Evolutionary conservation across 2,329 filamentous ascomycete genomes (phyloP), one percentile per base, ranked within the genome.

Genomic region (Aureobasidium sp.): DNA sequence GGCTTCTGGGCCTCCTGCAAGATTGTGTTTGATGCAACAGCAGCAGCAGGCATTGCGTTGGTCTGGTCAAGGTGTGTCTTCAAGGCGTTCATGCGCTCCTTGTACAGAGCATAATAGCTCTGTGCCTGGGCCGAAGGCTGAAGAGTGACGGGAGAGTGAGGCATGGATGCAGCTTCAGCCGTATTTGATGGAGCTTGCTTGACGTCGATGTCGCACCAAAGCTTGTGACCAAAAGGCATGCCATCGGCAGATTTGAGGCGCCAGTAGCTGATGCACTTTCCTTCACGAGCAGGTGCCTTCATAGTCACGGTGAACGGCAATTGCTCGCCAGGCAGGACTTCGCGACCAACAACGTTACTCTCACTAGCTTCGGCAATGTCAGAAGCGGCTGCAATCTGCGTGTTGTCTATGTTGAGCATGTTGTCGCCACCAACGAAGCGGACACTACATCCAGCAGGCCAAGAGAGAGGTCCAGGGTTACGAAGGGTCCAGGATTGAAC

Each of bases 231-330:
- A 67, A 97, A 97, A 66, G 90, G 88, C 66, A 83, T 79, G 27
- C 92, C 92, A 63, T 90, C 86, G 8, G 86, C 82, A 63, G 90
- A 86, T 69, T 92, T 95, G 67, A 99, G 79, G 65, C 93, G 92
- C 94, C 94, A 99, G 82, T 97, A 97, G 1, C 94, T 97, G 71
- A 96, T 94, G 64, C 87, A 82, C 74, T 88, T 89, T 61, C 93
- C 92, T 61, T 85, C 77, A 53, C 89, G 88, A 59, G 80, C 76
- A 17, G 93, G 92, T 20, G 91, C 90, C 74, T 91, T 90, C 74
- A 99, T 85, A 46, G 87, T 79, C 39, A 97, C 89, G 41, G 88
- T 90, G 79, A 99, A 99, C 26, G 87, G 80, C 64, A 86, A 84
- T 69, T 88, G 84, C 72, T 93, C 83, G 34, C 90, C 91, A 41